phyloP scores from a whole-genome alignment of 106 monocot species.

The Allium fistulosum region DNA sequence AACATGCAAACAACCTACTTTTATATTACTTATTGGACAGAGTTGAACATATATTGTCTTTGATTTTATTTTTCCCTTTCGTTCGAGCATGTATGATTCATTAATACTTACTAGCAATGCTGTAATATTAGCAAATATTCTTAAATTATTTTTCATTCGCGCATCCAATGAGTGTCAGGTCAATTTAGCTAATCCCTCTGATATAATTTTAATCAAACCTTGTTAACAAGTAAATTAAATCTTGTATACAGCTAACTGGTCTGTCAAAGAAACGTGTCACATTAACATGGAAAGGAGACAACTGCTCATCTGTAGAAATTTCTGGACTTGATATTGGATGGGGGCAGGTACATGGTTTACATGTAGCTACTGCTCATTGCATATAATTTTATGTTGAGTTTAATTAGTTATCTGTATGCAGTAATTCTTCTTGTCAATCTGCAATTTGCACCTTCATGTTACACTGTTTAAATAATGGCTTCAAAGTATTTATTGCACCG shows the following conservation, averaged over 20 bases:
- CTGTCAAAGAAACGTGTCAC: slow-evolving; percentile 37
- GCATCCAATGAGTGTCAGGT: too few relatives aligned
- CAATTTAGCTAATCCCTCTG: too few relatives aligned
- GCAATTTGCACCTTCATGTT: background rate
- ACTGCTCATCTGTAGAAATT: slow-evolving; percentile 72
- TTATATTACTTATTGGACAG: too few relatives aligned
- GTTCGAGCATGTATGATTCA: too few relatives aligned
- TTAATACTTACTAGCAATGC: too few relatives aligned
- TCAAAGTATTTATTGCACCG: too few relatives aligned
- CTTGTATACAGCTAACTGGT: slow-evolving; percentile 61
- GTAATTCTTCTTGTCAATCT: background rate
- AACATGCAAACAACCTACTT: too few relatives aligned
- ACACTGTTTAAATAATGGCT: background rate
- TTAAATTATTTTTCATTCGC: too few relatives aligned
- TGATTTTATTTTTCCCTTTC: too few relatives aligned
- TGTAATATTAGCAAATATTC: too few relatives aligned
- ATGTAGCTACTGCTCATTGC: background rate
- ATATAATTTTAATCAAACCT: background rate
- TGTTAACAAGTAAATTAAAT: background rate
- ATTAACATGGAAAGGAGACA: slow-evolving; percentile 51
- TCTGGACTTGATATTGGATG: slow-evolving; percentile 98
- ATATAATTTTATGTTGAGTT: background rate
- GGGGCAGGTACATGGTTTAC: slow-evolving; percentile 65
- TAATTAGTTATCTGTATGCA: background rate
- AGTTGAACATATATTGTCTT: too few relatives aligned